Percentiles rank a stretch among this genome's conserved stretches.
These are phyloP conservation scores for Filobasidium wieringae DNA, from an alignment of 768 basidiomycete genomes.

Conservation along the genomic window DNA sequence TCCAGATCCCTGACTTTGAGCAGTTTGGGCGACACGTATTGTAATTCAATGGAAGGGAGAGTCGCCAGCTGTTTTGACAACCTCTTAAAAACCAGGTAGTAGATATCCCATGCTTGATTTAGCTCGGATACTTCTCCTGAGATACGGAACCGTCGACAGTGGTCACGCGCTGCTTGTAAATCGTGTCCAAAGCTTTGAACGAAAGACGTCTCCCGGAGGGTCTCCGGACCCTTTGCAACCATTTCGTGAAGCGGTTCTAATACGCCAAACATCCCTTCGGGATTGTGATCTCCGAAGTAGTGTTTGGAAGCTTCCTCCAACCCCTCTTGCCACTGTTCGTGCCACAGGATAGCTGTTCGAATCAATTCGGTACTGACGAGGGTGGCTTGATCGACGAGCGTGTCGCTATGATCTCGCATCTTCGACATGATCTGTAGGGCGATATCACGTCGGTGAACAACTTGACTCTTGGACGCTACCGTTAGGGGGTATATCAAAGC, in stretches of 20 bases:
- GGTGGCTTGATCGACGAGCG: conserved; percentile 79
- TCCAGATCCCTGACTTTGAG: conserved; percentile 80
- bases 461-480: conserved; percentile 92
- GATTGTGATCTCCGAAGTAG: conserved; percentile 94
- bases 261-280: conserved; percentile 89
- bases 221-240: conserved; percentile 90
- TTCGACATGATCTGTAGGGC: conserved; percentile 78
- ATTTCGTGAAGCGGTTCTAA: conserved; percentile 86
- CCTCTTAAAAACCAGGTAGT: conserved; percentile 91
- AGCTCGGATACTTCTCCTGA: conserved; percentile 80
- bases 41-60: conserved; percentile 78
- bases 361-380: conserved; percentile 89
- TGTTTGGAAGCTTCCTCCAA: conserved; percentile 91
- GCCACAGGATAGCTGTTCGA: conserved; percentile 95
- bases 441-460: conserved; percentile 62
- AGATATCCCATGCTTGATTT: conserved; percentile 98
- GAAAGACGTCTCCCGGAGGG: conserved; percentile 88
- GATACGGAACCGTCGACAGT: conserved; percentile 69
- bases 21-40: conserved; percentile 90
- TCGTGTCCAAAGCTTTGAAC: conserved; percentile 87
- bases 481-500: conserved; percentile 86
- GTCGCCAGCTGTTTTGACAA: conserved; percentile 87
- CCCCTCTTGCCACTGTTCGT: conserved; percentile 97
- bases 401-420: conserved; percentile 81
- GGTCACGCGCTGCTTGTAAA: conserved; percentile 80